These are phyloP conservation scores for Aspergillus conjunctus DNA, from an alignment of 495 filamentous ascomycete species.

Conservation along the genomic window DNA sequence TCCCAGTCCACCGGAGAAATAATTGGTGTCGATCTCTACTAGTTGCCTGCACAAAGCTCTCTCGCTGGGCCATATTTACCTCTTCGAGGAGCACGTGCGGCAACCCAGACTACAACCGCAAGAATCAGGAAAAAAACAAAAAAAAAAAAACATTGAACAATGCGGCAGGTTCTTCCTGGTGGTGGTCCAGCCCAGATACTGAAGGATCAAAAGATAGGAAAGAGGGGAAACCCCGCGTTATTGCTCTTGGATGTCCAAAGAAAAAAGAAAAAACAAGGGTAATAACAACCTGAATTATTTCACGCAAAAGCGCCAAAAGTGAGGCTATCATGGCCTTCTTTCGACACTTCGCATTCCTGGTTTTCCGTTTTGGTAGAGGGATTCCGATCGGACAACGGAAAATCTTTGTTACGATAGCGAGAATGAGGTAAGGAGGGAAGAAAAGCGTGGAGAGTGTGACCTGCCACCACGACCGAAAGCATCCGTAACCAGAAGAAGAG, in stretches of 20 bases:
- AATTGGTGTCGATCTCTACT: slow-evolving; percentile 11
- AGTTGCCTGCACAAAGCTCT: slow-evolving; percentile 1
- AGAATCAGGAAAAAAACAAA: not conserved
- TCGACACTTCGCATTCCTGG: not conserved
- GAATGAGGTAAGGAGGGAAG: not conserved
- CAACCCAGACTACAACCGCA: slow-evolving; percentile 3
- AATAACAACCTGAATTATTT: slow-evolving; percentile 17
- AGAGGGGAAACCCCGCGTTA: not conserved
- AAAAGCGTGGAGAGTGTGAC: not conserved
- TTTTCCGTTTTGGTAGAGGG: slow-evolving; percentile 8
- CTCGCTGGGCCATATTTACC: not conserved
- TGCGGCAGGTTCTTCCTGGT: not conserved
- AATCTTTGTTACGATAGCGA: slow-evolving; percentile 12
- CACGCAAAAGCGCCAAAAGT: slow-evolving; percentile 11
- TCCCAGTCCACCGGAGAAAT: slow-evolving; percentile 4
- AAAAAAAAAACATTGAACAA: not conserved
- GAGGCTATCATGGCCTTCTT: slow-evolving; percentile 14
- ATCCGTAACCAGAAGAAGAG: not conserved
- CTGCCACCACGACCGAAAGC: slow-evolving; percentile 6
- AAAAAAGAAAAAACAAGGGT: too few species aligned
- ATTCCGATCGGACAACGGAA: slow-evolving; percentile 6
- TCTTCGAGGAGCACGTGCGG: slow-evolving; percentile 11
- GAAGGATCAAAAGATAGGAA: not conserved
- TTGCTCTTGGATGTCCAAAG: not conserved
- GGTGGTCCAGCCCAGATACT: not conserved